Base-by-base conservation (phyloP, 2,329 filamentous ascomycete species). In the Microcyclosporella mali region DNA sequence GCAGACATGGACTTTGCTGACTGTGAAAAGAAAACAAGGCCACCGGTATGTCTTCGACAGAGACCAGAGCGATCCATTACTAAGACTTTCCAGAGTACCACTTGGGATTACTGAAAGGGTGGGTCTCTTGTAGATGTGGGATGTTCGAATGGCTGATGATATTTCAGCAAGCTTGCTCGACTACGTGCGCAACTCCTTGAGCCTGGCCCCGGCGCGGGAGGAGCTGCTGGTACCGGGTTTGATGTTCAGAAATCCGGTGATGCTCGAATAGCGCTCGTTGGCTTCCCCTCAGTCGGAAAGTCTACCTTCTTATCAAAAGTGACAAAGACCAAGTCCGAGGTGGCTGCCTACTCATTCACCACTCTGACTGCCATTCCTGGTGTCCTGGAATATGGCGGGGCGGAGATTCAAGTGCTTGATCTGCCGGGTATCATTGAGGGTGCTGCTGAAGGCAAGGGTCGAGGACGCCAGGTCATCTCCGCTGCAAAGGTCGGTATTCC, bases 221-320 rank as follows among this genome's bases (percentile, higher is more conserved):
- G 80, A 12, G 84, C 85, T 9, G 85, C 81, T 12, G 90, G 92
- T 17, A 70, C 84, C 2, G 92, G 92, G 8, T 98, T 94, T 62
- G 68, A 77, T 62, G 92, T 98, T 32, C 92, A 85, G 65, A 98
- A 98, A 70, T 90, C 84, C 53, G 92, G 92, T 51, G 92, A 98
- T 72, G 92, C 92, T 11, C 82, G 92, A 60, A 97, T 98, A 69
- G 88, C 94, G 1, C 79, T 98, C 2, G 94, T 98, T 41, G 92
- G 92, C n/a, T 98, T 98, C 58, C 92, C 94, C 0, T 98, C 94
- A 0, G 92, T 98, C 39, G 92, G 92, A 65, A 98, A 98, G 72
- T 98, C 92, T 2, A 98, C 92, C 0, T 97, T 98, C 63, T 67
- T 98, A n/a, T 95, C 89, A 37, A 95, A 97, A 63, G 94, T 98